These are phyloP conservation scores for Fusarium irregulare DNA, from an alignment of 2,329 filamentous ascomycete genomes.

Conservation along the genomic window DNA sequence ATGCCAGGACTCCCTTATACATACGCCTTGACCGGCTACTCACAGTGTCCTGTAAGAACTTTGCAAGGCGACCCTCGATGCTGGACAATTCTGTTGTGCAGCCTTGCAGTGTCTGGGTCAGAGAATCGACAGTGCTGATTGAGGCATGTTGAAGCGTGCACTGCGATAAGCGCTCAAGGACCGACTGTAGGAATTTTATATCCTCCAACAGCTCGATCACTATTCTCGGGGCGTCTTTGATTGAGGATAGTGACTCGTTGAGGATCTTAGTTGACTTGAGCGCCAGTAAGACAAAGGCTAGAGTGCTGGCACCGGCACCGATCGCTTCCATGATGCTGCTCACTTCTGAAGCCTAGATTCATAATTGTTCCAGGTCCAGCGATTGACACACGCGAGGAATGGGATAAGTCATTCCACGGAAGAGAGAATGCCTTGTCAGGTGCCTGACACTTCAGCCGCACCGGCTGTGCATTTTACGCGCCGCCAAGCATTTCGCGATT, in stretches of 20 bases:
- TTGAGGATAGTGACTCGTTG: constrained; percentile 12
- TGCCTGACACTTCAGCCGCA: neutral
- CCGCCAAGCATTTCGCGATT: neutral
- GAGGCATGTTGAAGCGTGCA: neutral
- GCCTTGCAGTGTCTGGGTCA: neutral
- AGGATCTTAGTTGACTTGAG: constrained; percentile 21
- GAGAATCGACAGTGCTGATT: neutral
- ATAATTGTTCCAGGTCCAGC: neutral
- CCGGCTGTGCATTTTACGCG: neutral
- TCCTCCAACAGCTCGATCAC: neutral
- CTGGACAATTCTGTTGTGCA: neutral
- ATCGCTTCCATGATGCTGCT: neutral
- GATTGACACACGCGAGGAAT: neutral
- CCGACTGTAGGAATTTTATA: neutral
- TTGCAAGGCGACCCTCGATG: neutral
- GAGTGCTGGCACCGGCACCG: constrained; percentile 13
- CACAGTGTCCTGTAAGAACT: neutral
- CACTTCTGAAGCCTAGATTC: fast-evolving
- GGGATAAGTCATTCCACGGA: neutral
- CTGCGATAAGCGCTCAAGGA: neutral
- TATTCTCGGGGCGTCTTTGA: constrained; percentile 10
- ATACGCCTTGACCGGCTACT: neutral
- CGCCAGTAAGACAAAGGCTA: constrained; percentile 17
- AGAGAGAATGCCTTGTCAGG: neutral
- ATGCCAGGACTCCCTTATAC: neutral